phyloP scores from a whole-genome alignment of 2,329 filamentous ascomycete genomes.

The Malbranchea cinnamomea region DNA sequence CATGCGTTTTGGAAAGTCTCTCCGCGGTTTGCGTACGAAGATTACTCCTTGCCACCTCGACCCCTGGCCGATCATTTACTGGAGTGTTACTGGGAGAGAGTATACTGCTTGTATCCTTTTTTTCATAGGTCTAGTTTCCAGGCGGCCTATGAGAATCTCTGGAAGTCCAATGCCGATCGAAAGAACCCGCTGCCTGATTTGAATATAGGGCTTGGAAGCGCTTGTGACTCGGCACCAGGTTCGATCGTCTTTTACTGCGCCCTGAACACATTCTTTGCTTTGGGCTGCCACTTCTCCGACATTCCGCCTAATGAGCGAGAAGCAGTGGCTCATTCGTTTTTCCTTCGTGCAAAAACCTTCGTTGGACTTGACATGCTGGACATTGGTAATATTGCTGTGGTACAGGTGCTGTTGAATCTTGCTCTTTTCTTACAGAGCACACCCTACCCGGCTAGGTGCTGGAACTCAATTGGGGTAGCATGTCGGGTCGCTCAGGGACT shows the following conservation, averaged over 20 bases:
- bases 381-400: slow-evolving; percentile 24
- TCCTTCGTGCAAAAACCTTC: slow-evolving; percentile 19
- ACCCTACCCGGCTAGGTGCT: slow-evolving; percentile 27
- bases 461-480: slow-evolving; percentile 30
- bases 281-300: slow-evolving; percentile 27
- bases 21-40: slow-evolving; percentile 13
- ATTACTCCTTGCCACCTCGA: slow-evolving; percentile 27
- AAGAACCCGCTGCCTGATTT: slow-evolving; percentile 11
- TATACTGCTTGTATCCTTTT: slow-evolving; percentile 32
- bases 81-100: slow-evolving; percentile 23
- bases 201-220: slow-evolving; percentile 22
- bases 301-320: slow-evolving; percentile 16
- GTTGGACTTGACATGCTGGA: slow-evolving; percentile 26
- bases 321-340: slow-evolving; percentile 20
- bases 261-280: slow-evolving; percentile 30
- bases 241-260: slow-evolving; percentile 29
- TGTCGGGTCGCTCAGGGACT: slow-evolving; percentile 28
- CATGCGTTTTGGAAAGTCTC: slow-evolving; percentile 9
- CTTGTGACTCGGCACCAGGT: slow-evolving; percentile 17
- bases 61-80: slow-evolving; percentile 28
- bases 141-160: slow-evolving; percentile 26
- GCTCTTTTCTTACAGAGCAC: slow-evolving; percentile 28
- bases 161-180: slow-evolving; percentile 15
- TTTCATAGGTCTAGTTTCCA: slow-evolving; percentile 30
- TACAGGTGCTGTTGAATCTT: slow-evolving; percentile 28